These are phyloP conservation scores for Prunus persica DNA, from an alignment of 306 rosid species.

Conservation along the genomic window Prunus_persica_NCBIv2 NC_034012.1:13356501-13357000, in stretches of 20 bases:
- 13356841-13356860: constrained; percentile 92
- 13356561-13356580: background rate
- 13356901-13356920: constrained; percentile 82
- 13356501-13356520: background rate
- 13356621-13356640: background rate
- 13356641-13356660: background rate
- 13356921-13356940: background rate
- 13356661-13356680: background rate
- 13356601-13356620: background rate
- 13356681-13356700: background rate
- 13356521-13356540: background rate
- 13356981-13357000: background rate
- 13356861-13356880: constrained; percentile 92
- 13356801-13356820: constrained; percentile 96
- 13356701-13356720: background rate
- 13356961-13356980: background rate
- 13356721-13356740: background rate
- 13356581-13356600: background rate
- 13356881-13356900: constrained; percentile 90
- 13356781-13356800: constrained; percentile 27
- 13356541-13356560: background rate
- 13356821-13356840: constrained; percentile 68
- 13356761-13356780: constrained; percentile 23
- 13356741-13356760: background rate
- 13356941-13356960: background rate